Evolutionary conservation across 1,284 basidiomycete genomes (phyloP), one percentile per base, ranked within the genome.

Genomic region (Fistulinella cinereoalba): DNA sequence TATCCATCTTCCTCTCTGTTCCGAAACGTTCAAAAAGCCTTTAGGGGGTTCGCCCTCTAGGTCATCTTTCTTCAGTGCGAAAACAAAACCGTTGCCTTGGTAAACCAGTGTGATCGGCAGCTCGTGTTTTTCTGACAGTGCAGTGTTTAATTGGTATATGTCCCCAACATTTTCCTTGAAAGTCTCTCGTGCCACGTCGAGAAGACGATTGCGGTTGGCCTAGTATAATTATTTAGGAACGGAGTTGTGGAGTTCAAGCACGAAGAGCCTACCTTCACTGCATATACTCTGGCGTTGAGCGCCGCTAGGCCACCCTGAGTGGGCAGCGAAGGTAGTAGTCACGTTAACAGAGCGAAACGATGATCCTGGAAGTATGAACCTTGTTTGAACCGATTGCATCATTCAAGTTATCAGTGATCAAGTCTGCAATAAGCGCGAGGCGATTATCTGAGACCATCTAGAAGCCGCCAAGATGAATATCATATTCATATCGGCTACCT

Each of bases 111-210:
- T 73, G 15, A 92, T 60, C 0, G 84, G 81, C 2, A 93, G 65
- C 3, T 71, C 73, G 52, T 88, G 77, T 46, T 79, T 70, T 46
- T 86, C 77, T 2, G 78, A 72, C 6, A 91, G 67, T 0, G 68
- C 69, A 10, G 72, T 71, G 50, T 78, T 80, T 29, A 93, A 71
- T 41, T 82, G 75, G 51, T 83, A 81, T 40, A 95, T 92, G 57
- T 97, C 93, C 3, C 81, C 78, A 15, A 93, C 75, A 54, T 95
- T 95, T 63, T 97, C 94, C 57, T 87, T 89, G 70, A 88, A 92
- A 0, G 94, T 95, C 61, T 92, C 88, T 8, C 95, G 80, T 1
- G 94, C 95, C 4, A 97, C 89, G 54, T 97, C 94, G 11, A 98
- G 81, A 10, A 96, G 74, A 18, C 81, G 80, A 54, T 92, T 89